These are phyloP conservation scores for Arthrinium phaeospermum DNA, from an alignment of 2,329 filamentous ascomycete genomes.

Conservation along the genomic window DNA sequence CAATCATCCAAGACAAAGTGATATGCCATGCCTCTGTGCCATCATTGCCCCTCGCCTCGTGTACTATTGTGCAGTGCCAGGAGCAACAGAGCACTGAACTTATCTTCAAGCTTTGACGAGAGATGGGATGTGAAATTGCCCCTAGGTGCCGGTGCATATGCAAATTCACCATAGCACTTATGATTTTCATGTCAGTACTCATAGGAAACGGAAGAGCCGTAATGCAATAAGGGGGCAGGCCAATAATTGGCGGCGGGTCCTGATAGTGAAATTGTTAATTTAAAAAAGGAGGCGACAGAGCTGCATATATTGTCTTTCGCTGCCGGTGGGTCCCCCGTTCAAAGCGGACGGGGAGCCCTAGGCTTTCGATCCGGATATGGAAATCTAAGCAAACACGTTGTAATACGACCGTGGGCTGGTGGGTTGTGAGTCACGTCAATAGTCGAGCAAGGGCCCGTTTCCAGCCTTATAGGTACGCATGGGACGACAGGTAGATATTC, in stretches of 20 bases:
- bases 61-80: neutral
- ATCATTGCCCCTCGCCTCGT: neutral
- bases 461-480: neutral
- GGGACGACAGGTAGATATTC: neutral
- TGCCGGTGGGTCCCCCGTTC: neutral
- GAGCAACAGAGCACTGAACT: neutral
- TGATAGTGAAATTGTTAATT: neutral
- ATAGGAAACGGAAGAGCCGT: neutral
- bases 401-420: neutral
- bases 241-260: neutral
- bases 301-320: neutral
- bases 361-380: neutral
- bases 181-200: neutral
- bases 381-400: neutral
- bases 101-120: neutral
- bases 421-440: neutral
- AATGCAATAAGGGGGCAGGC: neutral
- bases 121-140: too few species aligned
- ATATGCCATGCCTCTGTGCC: neutral
- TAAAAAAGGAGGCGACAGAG: neutral
- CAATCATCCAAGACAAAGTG: conserved; percentile 8
- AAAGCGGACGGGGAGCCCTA: neutral
- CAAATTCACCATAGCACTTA: neutral
- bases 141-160: neutral
- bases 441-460: neutral